A percentile compares a stretch with the other conserved stretches of the same genome.
These are phyloP conservation scores for Trichomonas tenax DNA, from an alignment of 208 protist genomes.

Conservation along the genomic window DNA sequence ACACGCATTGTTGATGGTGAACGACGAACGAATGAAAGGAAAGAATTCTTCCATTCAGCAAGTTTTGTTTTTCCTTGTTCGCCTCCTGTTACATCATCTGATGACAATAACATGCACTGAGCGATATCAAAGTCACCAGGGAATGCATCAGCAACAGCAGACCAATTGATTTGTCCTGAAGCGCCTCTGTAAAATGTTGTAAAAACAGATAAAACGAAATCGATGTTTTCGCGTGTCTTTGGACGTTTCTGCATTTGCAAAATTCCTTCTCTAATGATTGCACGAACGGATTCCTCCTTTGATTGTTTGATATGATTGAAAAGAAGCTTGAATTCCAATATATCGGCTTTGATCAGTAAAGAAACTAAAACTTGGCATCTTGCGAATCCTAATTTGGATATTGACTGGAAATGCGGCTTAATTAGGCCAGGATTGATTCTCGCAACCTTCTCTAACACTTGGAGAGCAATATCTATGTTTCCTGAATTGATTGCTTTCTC, in stretches of 20 bases:
- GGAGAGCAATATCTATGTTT: background rate
- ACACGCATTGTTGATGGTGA: background rate
- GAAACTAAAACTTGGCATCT: background rate
- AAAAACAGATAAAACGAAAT: background rate
- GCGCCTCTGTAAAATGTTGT: background rate
- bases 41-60: background rate
- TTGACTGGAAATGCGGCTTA: background rate
- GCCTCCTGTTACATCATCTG: background rate
- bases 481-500: background rate
- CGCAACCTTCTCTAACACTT: background rate
- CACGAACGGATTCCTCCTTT: background rate
- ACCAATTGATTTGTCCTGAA: background rate
- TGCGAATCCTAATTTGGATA: background rate
- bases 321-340: background rate
- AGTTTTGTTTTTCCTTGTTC: background rate
- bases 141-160: background rate
- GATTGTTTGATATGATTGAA: background rate
- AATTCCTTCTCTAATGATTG: background rate
- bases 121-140: background rate
- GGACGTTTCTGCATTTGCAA: background rate
- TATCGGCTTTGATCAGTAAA: background rate
- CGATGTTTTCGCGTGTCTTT: background rate
- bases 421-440: background rate
- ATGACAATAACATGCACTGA: background rate
- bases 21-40: background rate